phyloP scores from a whole-genome alignment of 768 basidiomycete species.

The Suillus hirtellus region DNA sequence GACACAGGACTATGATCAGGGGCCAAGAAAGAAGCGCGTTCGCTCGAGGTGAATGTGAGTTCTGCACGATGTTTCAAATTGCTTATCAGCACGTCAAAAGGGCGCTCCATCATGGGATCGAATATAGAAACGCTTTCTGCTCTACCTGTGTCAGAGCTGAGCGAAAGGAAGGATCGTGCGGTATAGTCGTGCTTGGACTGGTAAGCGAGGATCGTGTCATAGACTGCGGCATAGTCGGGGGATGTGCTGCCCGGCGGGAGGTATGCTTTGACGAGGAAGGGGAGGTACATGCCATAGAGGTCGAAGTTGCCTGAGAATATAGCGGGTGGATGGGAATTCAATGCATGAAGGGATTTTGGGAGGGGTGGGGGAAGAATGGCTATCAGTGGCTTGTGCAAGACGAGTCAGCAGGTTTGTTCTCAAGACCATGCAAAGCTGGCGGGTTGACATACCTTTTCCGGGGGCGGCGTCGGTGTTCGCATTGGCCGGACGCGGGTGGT shows the following conservation, averaged over 20 bases:
- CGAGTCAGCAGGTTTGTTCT: not conserved
- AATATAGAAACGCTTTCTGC: conserved; percentile 27
- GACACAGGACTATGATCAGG: conserved; percentile 23
- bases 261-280: conserved; percentile 36
- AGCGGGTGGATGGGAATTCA: conserved; percentile 6
- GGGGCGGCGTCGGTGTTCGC: not conserved
- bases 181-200: conserved; percentile 41
- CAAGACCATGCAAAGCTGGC: not conserved
- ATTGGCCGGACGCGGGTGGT: not conserved
- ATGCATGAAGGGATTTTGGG: not conserved
- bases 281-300: conserved; percentile 40
- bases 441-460: conserved; percentile 2
- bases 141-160: conserved; percentile 22
- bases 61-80: conserved; percentile 25
- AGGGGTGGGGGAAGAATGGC: conserved; percentile 1
- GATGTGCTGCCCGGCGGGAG: conserved; percentile 27
- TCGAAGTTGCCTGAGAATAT: conserved; percentile 39
- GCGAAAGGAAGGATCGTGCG: conserved; percentile 29
- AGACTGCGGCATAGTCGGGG: conserved; percentile 32
- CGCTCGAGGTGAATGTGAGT: conserved; percentile 30
- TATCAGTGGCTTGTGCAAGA: not conserved
- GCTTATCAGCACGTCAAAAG: conserved; percentile 33
- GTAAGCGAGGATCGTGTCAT: conserved; percentile 37
- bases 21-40: conserved; percentile 27
- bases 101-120: conserved; percentile 38